Evolutionary conservation across 225 moss, liverwort and hornwort genomes (phyloP).

Genomic region (Pseudoscleropodium purum): DNA sequence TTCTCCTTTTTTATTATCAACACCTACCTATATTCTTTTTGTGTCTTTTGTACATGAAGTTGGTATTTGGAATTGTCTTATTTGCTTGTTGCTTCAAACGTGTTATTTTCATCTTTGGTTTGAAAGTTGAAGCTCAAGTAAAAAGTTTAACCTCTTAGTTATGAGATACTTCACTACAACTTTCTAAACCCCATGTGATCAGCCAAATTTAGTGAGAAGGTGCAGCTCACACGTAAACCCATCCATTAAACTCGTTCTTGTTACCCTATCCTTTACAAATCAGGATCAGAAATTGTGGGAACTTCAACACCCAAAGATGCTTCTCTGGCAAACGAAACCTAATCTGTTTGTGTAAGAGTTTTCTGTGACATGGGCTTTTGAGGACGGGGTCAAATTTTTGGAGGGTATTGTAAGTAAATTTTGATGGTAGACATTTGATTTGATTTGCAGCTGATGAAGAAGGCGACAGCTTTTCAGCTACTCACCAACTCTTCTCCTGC

Average conservation of each 20-base stretch:
- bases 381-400: neutral
- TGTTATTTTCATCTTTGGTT: neutral
- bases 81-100: neutral
- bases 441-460: conserved; percentile 32
- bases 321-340: neutral
- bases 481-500: conserved; percentile 61
- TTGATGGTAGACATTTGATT: neutral
- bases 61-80: neutral
- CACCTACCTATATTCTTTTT: neutral
- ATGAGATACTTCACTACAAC: neutral
- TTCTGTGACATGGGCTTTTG: neutral
- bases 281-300: neutral
- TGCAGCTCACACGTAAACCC: neutral
- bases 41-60: neutral
- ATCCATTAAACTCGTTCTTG: neutral
- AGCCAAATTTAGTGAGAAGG: neutral
- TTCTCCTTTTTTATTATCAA: neutral
- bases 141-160: neutral
- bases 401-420: neutral
- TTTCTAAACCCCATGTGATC: neutral
- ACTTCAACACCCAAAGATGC: neutral
- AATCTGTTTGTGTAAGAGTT: neutral
- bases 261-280: too few relatives aligned
- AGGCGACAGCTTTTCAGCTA: conserved; percentile 56
- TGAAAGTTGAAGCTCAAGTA: neutral